phyloP scores from a whole-genome alignment of 2,329 filamentous ascomycete species.

The Camillea tinctor region DNA sequence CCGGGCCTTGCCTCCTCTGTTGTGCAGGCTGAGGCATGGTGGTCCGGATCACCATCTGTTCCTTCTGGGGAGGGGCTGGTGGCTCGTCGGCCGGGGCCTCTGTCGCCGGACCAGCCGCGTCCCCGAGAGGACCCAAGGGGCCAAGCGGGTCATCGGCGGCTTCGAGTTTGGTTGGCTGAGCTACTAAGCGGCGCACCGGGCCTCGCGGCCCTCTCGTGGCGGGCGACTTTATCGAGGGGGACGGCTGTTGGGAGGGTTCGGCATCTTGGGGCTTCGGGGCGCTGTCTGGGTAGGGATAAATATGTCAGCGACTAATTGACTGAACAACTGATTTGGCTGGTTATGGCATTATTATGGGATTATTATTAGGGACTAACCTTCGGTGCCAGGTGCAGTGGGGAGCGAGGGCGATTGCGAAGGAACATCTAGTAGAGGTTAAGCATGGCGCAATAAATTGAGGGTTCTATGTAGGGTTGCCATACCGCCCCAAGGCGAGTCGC shows the following conservation, averaged over 20 bases:
- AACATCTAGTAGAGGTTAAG: conserved; percentile 35
- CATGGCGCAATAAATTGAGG: conserved; percentile 8
- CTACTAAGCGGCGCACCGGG: conserved; percentile 59
- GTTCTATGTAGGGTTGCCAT: conserved; percentile 22
- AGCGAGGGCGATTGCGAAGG: conserved; percentile 37
- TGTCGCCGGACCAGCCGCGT: conserved; percentile 38
- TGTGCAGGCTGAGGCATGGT: conserved; percentile 50
- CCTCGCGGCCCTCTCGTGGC: conserved; percentile 26
- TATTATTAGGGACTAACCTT: too few relatives aligned
- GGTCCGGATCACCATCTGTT: conserved; percentile 60
- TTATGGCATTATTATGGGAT: not conserved
- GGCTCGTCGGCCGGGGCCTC: conserved; percentile 47
- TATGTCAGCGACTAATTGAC: conserved; percentile 10
- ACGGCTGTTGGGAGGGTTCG: conserved; percentile 31
- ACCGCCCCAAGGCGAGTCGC: conserved; percentile 46
- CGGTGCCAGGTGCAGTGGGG: conserved; percentile 26
- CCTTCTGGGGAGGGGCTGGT: conserved; percentile 68
- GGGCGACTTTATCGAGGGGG: conserved; percentile 30
- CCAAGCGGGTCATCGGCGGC: conserved; percentile 76
- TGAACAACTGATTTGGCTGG: not conserved
- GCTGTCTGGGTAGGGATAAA: conserved; percentile 16
- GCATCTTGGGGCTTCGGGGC: conserved; percentile 25
- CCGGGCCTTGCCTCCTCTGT: conserved; percentile 42
- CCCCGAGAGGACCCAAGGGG: conserved; percentile 68
- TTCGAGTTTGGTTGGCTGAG: conserved; percentile 75